Evolutionary conservation across 495 filamentous ascomycete species (phyloP).

Genomic region (Chaetomium cochliodes): DNA sequence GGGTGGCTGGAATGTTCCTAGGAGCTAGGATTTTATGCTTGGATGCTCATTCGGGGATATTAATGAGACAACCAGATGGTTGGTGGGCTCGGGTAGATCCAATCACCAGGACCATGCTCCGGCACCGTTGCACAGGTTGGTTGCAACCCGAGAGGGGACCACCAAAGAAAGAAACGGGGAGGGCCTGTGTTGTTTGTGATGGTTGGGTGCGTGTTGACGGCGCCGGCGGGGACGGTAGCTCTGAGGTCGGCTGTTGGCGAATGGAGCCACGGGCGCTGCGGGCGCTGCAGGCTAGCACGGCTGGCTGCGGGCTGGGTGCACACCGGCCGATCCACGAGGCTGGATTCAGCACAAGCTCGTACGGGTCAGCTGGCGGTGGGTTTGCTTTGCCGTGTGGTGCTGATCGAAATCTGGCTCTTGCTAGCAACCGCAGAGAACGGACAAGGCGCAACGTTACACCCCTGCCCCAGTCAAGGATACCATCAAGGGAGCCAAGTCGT

Average conservation of each 20-base stretch:
- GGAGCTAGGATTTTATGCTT: neutral
- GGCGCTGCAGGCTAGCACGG: no score
- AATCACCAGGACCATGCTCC: conserved; percentile 12
- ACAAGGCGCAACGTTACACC: conserved; percentile 36
- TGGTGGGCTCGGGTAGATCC: conserved; percentile 13
- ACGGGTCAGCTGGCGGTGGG: conserved; percentile 9
- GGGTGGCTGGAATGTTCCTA: conserved; percentile 22
- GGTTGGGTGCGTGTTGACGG: neutral
- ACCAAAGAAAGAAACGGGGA: conserved; percentile 14
- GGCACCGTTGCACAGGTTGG: conserved; percentile 21
- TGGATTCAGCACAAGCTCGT: conserved; percentile 1
- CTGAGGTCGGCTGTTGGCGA: neutral
- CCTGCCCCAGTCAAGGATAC: conserved; percentile 8
- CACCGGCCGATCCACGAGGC: conserved; percentile 13
- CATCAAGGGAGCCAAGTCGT: neutral
- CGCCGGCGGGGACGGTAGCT: neutral
- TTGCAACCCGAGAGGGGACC: conserved; percentile 12
- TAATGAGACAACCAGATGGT: conserved; percentile 17
- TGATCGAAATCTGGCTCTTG: conserved; percentile 20
- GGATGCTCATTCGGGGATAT: conserved; percentile 10
- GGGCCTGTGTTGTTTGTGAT: conserved; percentile 5
- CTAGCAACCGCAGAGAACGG: neutral
- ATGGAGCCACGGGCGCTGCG: neutral
- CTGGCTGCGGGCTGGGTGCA: neutral
- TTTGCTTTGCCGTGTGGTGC: conserved; percentile 7